phyloP scores from a whole-genome alignment of 2,329 filamentous ascomycete genomes.

The Lithohypha guttulata region DNA sequence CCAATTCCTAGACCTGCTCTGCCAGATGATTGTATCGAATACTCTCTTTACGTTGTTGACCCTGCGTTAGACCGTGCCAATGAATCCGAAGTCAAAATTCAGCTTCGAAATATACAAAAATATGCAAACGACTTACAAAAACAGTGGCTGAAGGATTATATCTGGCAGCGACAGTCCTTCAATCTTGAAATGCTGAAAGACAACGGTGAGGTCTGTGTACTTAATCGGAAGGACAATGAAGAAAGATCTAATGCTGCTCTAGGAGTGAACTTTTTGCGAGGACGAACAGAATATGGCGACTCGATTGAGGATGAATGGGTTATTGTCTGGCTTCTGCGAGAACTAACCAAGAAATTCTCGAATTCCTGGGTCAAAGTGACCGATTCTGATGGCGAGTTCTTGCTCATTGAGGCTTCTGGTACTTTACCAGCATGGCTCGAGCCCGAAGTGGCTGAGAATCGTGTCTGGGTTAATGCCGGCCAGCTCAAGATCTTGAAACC shows the following conservation, averaged over 20 bases:
- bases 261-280: slow-evolving; percentile 53
- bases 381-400: slow-evolving; percentile 88
- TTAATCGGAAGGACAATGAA: slow-evolving; percentile 9
- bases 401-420: slow-evolving; percentile 86
- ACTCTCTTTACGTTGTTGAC: slow-evolving; percentile 64
- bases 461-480: slow-evolving; percentile 78
- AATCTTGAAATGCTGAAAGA: slow-evolving; percentile 52
- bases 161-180: slow-evolving; percentile 87
- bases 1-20: slow-evolving; percentile 55
- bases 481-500: slow-evolving; percentile 60
- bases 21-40: slow-evolving; percentile 77
- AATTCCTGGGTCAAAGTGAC: slow-evolving; percentile 71
- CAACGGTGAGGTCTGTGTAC: slow-evolving; percentile 41
- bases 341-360: slow-evolving; percentile 62
- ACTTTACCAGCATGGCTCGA: slow-evolving; percentile 81
- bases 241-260: slow-evolving; percentile 18
- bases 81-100: slow-evolving; percentile 48
- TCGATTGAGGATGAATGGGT: slow-evolving; percentile 97
- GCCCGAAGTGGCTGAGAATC: slow-evolving; percentile 76
- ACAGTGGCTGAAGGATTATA: slow-evolving; percentile 66
- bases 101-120: slow-evolving; percentile 62
- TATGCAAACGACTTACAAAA: slow-evolving; percentile 53
- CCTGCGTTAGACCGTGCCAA: slow-evolving; percentile 42
- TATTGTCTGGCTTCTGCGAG: slow-evolving; percentile 76
- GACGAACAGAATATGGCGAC: slow-evolving; percentile 77